These are phyloP conservation scores for Blumeria hordei DNA, from an alignment of 2,329 filamentous ascomycete species.

Conservation along the genomic window DNA sequence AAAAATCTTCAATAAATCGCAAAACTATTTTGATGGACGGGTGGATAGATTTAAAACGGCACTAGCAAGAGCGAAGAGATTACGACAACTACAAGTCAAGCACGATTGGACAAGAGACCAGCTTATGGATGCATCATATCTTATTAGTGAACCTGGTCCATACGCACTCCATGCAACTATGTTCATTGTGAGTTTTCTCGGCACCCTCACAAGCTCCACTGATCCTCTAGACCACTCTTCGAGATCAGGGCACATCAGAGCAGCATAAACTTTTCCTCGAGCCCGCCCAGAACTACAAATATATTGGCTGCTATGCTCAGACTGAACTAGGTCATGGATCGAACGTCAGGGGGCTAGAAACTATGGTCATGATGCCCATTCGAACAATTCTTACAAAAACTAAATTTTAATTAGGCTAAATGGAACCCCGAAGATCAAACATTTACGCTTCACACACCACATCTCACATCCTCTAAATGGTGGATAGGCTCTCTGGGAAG, in stretches of 20 bases:
- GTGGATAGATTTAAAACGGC: conserved; percentile 44
- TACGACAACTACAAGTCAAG: conserved; percentile 39
- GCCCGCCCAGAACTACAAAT: conserved; percentile 41
- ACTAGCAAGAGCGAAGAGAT: conserved; percentile 43
- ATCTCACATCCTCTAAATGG: conserved; percentile 58
- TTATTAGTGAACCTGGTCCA: conserved; percentile 50
- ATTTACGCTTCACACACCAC: conserved; percentile 49
- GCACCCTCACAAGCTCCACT: neutral
- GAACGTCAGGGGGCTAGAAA: conserved; percentile 37
- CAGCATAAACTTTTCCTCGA: conserved; percentile 52
- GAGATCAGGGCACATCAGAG: conserved; percentile 46
- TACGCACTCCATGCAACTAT: conserved; percentile 49
- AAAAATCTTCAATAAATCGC: conserved; percentile 52
- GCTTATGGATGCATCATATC: conserved; percentile 35
- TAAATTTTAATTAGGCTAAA: conserved; percentile 17
- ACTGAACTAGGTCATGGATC: conserved; percentile 60
- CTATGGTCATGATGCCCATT: conserved; percentile 6
- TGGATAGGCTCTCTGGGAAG: conserved; percentile 62
- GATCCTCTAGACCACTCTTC: conserved; percentile 31
- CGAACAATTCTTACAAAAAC: neutral
- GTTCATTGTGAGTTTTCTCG: conserved; percentile 28
- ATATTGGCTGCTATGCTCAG: conserved; percentile 60
- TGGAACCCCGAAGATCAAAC: conserved; percentile 53
- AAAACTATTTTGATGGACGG: conserved; percentile 51
- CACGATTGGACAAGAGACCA: conserved; percentile 46